These are phyloP conservation scores for Aspergillus kassunensis DNA, from an alignment of 495 filamentous ascomycete genomes.

Conservation along the genomic window DNA sequence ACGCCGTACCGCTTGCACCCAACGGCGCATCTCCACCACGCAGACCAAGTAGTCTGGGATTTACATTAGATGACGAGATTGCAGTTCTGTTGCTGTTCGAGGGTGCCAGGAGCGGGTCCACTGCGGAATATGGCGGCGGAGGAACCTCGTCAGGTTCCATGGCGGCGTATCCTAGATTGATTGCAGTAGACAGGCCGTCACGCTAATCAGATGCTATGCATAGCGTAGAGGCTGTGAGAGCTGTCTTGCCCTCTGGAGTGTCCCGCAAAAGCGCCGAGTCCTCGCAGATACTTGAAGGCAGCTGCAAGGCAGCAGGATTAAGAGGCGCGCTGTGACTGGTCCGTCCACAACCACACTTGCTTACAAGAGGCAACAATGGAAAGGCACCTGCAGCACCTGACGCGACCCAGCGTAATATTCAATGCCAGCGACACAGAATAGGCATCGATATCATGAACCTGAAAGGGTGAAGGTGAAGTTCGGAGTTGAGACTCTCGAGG, in stretches of 20 bases:
- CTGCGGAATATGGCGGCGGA: constrained; percentile 44
- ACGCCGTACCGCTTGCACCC: constrained; percentile 9
- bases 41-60: constrained; percentile 13
- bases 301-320: constrained; percentile 24
- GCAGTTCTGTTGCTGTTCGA: constrained; percentile 21
- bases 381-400: background rate
- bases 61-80: constrained; percentile 13
- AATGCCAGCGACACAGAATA: background rate
- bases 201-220: constrained; percentile 17
- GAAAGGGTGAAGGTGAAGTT: background rate
- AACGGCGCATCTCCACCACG: constrained; percentile 19
- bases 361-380: background rate
- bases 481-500: no score
- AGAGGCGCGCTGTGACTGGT: background rate
- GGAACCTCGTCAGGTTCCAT: constrained; percentile 44
- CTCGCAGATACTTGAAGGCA: background rate
- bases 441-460: no score
- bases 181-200: constrained; percentile 4
- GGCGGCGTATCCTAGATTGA: no score
- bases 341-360: background rate
- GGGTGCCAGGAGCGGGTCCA: constrained; percentile 35
- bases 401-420: no score
- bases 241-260: no score
- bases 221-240: constrained; percentile 25
- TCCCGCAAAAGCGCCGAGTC: background rate